Conservation (phyloP, 768 basidiomycete species). For the Mycena sanguinolenta region DNA sequence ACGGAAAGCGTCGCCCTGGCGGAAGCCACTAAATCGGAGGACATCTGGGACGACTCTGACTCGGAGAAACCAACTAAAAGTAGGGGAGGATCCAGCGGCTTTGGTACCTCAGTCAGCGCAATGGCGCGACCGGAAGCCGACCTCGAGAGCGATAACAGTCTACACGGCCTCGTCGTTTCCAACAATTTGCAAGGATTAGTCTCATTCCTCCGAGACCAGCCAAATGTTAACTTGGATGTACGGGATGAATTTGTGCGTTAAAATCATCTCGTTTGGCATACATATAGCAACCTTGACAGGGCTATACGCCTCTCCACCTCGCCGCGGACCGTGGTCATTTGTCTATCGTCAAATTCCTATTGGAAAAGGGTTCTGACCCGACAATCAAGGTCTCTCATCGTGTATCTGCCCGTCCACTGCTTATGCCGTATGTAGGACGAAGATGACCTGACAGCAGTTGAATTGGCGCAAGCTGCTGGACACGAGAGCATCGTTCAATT, state of each 20-base stretch:
- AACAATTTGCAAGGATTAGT: constrained; percentile 64
- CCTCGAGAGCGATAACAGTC: constrained; percentile 53
- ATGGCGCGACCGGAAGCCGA: constrained; percentile 57
- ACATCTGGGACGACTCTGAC: too few species aligned
- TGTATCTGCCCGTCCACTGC: not conserved
- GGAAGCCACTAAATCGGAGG: too few species aligned
- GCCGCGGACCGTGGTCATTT: constrained; percentile 86
- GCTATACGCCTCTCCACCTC: constrained; percentile 89
- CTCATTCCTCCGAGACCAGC: constrained; percentile 56
- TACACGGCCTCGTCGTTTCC: constrained; percentile 75
- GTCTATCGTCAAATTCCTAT: constrained; percentile 67
- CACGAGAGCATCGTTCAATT: constrained; percentile 64
- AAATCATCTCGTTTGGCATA: not conserved
- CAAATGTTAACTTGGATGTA: constrained; percentile 72
- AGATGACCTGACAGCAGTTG: constrained; percentile 71
- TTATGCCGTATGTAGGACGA: constrained; percentile 63
- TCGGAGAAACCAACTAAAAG: constrained; percentile 32
- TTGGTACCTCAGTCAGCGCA: constrained; percentile 76
- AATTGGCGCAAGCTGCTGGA: constrained; percentile 71
- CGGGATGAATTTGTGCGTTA: constrained; percentile 80
- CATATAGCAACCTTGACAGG: constrained; percentile 59
- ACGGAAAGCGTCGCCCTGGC: constrained; percentile 43
- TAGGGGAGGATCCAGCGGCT: constrained; percentile 54
- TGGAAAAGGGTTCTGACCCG: constrained; percentile 75
- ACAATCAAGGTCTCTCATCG: constrained; percentile 67